phyloP scores from a whole-genome alignment of 768 basidiomycete genomes.

The Amanita jacksonii region DNA sequence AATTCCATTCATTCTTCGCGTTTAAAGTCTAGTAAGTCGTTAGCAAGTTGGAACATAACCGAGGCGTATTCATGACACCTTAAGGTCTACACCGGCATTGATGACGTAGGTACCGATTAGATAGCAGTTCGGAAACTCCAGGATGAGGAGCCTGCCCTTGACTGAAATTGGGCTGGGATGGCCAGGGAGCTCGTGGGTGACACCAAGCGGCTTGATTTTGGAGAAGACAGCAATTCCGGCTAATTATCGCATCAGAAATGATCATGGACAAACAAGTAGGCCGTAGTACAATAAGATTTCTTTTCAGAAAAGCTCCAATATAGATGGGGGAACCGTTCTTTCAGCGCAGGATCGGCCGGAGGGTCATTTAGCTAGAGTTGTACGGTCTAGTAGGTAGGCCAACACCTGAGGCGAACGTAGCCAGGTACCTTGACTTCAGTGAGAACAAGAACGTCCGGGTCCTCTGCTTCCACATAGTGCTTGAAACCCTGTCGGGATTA shows the following conservation, averaged over 20 bases:
- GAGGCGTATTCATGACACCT: constrained; percentile 33
- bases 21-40: constrained; percentile 50
- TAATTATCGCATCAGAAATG: constrained; percentile 17
- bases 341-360: constrained; percentile 51
- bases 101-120: constrained; percentile 77
- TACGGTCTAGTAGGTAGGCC: neutral
- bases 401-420: neutral
- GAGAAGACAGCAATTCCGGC: constrained; percentile 79
- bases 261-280: neutral
- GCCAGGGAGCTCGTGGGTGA: constrained; percentile 60
- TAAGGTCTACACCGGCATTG: constrained; percentile 70
- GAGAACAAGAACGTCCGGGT: constrained; percentile 75
- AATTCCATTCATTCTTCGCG: constrained; percentile 71
- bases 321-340: constrained; percentile 52
- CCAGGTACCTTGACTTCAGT: constrained; percentile 73
- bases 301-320: constrained; percentile 73
- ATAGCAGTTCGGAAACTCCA: constrained; percentile 68
- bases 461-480: constrained; percentile 74
- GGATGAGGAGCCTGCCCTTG: constrained; percentile 71
- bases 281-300: constrained; percentile 59
- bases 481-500: constrained; percentile 57
- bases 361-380: constrained; percentile 56
- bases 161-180: constrained; percentile 55
- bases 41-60: neutral
- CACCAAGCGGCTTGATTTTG: constrained; percentile 60